Evolutionary conservation across 2,329 filamentous ascomycete genomes (phyloP), one percentile per base, ranked within the genome.

Genomic region (Macrophomina tecta): DNA sequence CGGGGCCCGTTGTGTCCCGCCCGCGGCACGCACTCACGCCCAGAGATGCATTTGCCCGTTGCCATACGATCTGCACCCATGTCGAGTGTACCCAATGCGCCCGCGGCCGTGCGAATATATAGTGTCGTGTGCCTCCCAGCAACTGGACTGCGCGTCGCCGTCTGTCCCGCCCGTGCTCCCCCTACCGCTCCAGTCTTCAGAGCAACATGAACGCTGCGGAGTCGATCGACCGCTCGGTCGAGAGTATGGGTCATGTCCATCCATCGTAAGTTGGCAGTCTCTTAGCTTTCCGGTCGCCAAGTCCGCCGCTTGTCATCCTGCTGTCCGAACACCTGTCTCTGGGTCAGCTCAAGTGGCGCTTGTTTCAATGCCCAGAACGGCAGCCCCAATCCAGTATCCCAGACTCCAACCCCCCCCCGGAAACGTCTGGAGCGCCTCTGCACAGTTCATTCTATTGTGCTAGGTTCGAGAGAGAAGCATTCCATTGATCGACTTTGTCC

Each of bases 151-250:
- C 48, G 55, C 53, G 60, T 36, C 51, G 40, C 30, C 28, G 34
- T 45, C 32, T 51, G 6, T 23, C 38, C 58, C 18, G 34, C n/a
- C 45, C 38, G 36, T 52, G 58, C 30, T 48, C 56, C 9, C 23
- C 12, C 28, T 36, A 14, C 52, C 49, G 9, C 9, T 49, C 28
- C 14, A 18, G 11, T 23, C 38, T 34, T 60, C 55, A 45, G 45
- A 32, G 30, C 42, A 49, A 11, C 58, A 73, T 73, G 70, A 71
- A 65, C 64, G 68, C 68, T 62, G 69, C 74, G 52, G 75, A 78
- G 70, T 70, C 72, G 52, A 67, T 77, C 42, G 75, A 77, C 68
- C 72, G 72, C 64, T 69, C 73, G n/a, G 71, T 76, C 68, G 69
- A 75, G 66, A 73, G 74, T 14, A 70, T 62, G 42, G 58, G 45